These are phyloP conservation scores for Graphilbum sp. DNA, from an alignment of 2,329 filamentous ascomycete species.

Conservation along the genomic window DNA sequence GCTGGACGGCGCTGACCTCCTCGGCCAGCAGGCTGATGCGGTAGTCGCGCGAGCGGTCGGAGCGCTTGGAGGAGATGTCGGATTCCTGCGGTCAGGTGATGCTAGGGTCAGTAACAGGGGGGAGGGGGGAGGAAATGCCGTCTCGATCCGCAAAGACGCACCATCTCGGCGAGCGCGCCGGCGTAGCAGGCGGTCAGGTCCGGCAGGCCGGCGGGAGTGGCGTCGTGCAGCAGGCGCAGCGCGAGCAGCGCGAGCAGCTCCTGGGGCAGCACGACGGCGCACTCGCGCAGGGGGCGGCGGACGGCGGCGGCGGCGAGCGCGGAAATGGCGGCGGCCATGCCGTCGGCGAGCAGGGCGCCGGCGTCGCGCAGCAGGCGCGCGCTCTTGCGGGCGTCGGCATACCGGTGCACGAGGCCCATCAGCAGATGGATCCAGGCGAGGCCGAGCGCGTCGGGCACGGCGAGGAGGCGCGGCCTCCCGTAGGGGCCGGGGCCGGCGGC, in stretches of 20 bases:
- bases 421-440: slow-evolving; percentile 26
- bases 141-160: slow-evolving; percentile 7
- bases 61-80: slow-evolving; percentile 21
- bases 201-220: slow-evolving; percentile 19
- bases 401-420: slow-evolving; percentile 18
- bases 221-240: slow-evolving; percentile 21
- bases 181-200: slow-evolving; percentile 26
- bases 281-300: slow-evolving; percentile 17
- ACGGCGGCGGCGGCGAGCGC: slow-evolving; percentile 15
- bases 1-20: slow-evolving; percentile 15
- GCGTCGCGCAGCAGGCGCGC: slow-evolving; percentile 15
- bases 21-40: slow-evolving; percentile 23
- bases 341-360: slow-evolving; percentile 16
- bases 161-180: slow-evolving; percentile 23
- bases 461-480: slow-evolving; percentile 9
- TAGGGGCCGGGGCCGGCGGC: slow-evolving; percentile 13
- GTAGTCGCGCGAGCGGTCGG: slow-evolving; percentile 24
- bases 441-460: slow-evolving; percentile 16
- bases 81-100: slow-evolving; percentile 17
- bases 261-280: slow-evolving; percentile 22
- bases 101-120: too few species aligned
- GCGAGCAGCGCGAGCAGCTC: slow-evolving; percentile 25
- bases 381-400: slow-evolving; percentile 5
- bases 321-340: slow-evolving; percentile 23
- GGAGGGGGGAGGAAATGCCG: too few species aligned